Evolutionary conservation across 2,329 filamentous ascomycete genomes (phyloP).

Genomic region (Fusarium chaquense): DNA sequence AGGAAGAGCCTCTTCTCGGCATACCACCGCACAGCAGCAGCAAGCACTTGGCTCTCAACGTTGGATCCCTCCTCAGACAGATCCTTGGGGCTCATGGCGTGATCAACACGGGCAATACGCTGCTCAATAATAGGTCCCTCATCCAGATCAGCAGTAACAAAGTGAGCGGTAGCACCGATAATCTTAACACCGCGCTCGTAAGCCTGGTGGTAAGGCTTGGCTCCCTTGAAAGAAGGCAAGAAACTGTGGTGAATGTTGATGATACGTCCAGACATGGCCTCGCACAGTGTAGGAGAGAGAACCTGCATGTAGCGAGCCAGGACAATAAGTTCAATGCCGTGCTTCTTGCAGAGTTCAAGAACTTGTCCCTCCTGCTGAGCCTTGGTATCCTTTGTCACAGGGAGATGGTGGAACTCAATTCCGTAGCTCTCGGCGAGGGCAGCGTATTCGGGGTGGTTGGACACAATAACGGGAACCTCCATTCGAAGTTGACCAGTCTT

Average conservation of each 20-base stretch:
- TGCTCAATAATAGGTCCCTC: constrained; percentile 92
- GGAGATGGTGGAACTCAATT: constrained; percentile 83
- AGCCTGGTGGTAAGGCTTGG: constrained; percentile 89
- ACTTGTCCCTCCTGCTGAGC: constrained; percentile 77
- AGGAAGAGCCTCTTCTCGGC: constrained; percentile 82
- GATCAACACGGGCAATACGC: constrained; percentile 80
- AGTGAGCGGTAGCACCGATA: constrained; percentile 86
- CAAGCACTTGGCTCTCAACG: constrained; percentile 85
- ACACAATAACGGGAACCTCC: constrained; percentile 82
- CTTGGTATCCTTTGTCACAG: constrained; percentile 84
- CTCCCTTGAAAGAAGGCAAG: constrained; percentile 88
- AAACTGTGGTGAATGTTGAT: constrained; percentile 95
- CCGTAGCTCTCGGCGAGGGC: constrained; percentile 77
- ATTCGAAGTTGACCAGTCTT: constrained; percentile 80
- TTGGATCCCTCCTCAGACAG: constrained; percentile 84
- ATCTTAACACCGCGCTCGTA: constrained; percentile 90
- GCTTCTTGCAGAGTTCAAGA: constrained; percentile 74
- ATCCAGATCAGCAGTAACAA: constrained; percentile 86
- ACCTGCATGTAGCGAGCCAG: constrained; percentile 92
- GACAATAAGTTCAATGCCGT: constrained; percentile 82
- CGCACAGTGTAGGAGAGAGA: constrained; percentile 78
- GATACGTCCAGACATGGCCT: constrained; percentile 84
- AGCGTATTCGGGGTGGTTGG: constrained; percentile 82
- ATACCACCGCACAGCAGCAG: constrained; percentile 86
- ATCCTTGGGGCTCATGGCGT: constrained; percentile 80